Percentiles rank a stretch among this genome's conserved stretches.
Evolutionary conservation across 78 protist genomes (phyloP).

Genomic region (Pigoraptor vietnamica): DNA sequence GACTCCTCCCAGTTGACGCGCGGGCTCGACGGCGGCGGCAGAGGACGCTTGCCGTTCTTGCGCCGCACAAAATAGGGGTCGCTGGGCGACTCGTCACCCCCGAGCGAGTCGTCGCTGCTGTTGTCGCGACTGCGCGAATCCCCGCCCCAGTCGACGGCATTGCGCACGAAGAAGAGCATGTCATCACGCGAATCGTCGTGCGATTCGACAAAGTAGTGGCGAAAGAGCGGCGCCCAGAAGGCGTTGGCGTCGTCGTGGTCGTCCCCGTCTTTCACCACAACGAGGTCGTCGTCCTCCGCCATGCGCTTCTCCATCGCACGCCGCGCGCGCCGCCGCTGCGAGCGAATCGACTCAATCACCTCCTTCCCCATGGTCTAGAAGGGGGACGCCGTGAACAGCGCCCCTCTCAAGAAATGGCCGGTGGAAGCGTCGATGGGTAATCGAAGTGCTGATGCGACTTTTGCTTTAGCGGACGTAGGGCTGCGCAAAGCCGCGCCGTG

Average conservation of each 20-base stretch:
- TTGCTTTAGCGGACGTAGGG: too few species aligned
- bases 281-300: not conserved
- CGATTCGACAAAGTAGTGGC: not conserved
- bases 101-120: not conserved
- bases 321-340: not conserved
- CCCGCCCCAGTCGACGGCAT: not conserved
- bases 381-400: too few species aligned
- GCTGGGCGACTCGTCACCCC: not conserved
- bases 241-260: not conserved
- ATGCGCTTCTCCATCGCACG: not conserved
- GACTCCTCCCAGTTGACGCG: not conserved
- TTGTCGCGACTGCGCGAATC: not conserved
- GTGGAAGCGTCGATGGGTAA: too few species aligned
- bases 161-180: not conserved
- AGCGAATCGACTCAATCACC: not conserved
- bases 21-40: not conserved
- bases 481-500: too few species aligned
- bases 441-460: too few species aligned
- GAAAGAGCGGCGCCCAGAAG: constrained; percentile 1
- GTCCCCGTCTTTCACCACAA: not conserved
- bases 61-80: constrained; percentile 2
- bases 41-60: not conserved
- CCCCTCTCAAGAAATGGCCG: too few species aligned
- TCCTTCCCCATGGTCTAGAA: not conserved
- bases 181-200: not conserved